A percentile compares a stretch with the other conserved stretches of the same genome.
phyloP scores from a whole-genome alignment of 306 rosid genomes.

The Medicago truncatula region MtrunA17r5.0-ANR NC_053049.1:23112501-23113000 shows the following conservation, averaged over 20 bases:
- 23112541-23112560: slow-evolving; percentile 64
- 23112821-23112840: slow-evolving; percentile 25
- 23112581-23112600: slow-evolving; percentile 90
- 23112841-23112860: slow-evolving; percentile 26
- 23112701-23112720: slow-evolving; percentile 93
- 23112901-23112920: slow-evolving; percentile 23
- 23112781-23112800: slow-evolving; percentile 7
- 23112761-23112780: slow-evolving; percentile 30
- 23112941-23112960: slow-evolving; percentile 25
- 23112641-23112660: slow-evolving; percentile 20
- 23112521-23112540: slow-evolving; percentile 21
- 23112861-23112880: slow-evolving; percentile 21
- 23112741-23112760: slow-evolving; percentile 86
- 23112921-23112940: slow-evolving; percentile 15
- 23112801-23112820: slow-evolving; percentile 31
- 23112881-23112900: slow-evolving; percentile 19
- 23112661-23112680: slow-evolving; percentile 6
- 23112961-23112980: slow-evolving; percentile 3
- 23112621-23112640: slow-evolving; percentile 32
- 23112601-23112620: slow-evolving; percentile 35
- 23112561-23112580: slow-evolving; percentile 95
- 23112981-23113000: slow-evolving; percentile 23
- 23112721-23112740: slow-evolving; percentile 91
- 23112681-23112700: slow-evolving; percentile 50
- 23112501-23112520: slow-evolving; percentile 18